phyloP scores from a whole-genome alignment of 257 asterid species.

The Solanum arcanum region DNA sequence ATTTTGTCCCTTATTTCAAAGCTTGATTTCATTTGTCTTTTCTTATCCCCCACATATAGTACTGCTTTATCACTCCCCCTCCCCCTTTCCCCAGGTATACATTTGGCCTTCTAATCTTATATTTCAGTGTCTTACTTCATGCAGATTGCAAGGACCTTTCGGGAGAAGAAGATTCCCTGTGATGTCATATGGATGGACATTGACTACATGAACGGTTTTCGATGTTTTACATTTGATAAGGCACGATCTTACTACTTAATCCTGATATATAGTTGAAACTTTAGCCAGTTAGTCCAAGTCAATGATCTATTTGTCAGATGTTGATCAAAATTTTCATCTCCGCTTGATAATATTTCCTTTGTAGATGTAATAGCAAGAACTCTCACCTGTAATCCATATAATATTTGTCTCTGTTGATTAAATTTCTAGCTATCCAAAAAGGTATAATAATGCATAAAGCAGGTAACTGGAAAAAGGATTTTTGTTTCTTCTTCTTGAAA shows the following conservation, averaged over 20 bases:
- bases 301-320: neutral
- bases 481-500: neutral
- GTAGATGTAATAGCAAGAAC: neutral
- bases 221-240: conserved; percentile 90
- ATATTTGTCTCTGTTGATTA: neutral
- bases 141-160: conserved; percentile 79
- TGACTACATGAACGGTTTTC: conserved; percentile 96
- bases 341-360: neutral
- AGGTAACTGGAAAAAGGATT: neutral
- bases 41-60: neutral
- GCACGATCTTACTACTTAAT: conserved; percentile 14
- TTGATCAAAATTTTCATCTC: neutral
- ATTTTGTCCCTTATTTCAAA: neutral
- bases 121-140: neutral
- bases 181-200: conserved; percentile 99
- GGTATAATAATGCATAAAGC: neutral
- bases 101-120: neutral
- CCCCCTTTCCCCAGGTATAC: neutral
- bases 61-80: neutral
- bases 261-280: neutral
- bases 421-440: neutral
- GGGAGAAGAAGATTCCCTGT: conserved; percentile 89
- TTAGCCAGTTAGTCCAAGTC: neutral
- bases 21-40: neutral
- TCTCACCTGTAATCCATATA: neutral